Evolutionary conservation across 257 asterid genomes (phyloP).

Genomic region (Verbena officinalis): DNA sequence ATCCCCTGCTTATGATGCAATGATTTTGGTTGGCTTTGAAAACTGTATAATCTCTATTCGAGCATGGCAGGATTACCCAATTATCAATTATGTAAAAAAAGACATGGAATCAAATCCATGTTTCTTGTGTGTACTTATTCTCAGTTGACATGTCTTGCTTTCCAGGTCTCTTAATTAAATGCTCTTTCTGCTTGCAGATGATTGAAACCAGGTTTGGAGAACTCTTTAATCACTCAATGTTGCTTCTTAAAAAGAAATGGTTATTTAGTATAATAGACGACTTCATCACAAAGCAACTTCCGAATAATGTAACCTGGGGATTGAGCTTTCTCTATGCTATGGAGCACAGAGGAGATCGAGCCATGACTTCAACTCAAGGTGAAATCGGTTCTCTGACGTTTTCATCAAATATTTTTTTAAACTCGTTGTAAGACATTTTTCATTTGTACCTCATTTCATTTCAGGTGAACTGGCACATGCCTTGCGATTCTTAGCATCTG

Average conservation of each 20-base stretch:
- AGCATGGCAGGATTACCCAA: constrained; percentile 14
- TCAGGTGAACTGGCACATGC: constrained; percentile 99
- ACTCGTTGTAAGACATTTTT: constrained; percentile 10
- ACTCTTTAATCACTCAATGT: constrained; percentile 76
- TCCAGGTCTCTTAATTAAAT: constrained; percentile 13
- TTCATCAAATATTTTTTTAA: constrained; percentile 18
- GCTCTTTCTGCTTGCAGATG: constrained; percentile 62
- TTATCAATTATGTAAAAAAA: background rate
- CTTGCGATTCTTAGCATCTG: constrained; percentile 93
- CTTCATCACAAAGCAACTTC: constrained; percentile 96
- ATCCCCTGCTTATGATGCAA: background rate
- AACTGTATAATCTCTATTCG: background rate
- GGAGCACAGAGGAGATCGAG: constrained; percentile 95
- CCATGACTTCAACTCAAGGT: constrained; percentile 98
- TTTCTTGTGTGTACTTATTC: constrained; percentile 2
- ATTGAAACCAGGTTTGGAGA: constrained; percentile 76
- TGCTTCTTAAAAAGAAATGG: constrained; percentile 94
- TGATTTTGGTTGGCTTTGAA: constrained; percentile 2
- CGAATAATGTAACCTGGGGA: constrained; percentile 98
- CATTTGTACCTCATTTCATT: constrained; percentile 17
- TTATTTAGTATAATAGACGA: constrained; percentile 87
- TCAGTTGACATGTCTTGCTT: constrained; percentile 22
- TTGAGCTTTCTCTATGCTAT: constrained; percentile 94
- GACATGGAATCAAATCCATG: constrained; percentile 6
- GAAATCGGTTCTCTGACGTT: constrained; percentile 21